These are phyloP conservation scores for Neofusicoccum kwambonambiense DNA, from an alignment of 2,329 filamentous ascomycete genomes.

Conservation along the genomic window DNA sequence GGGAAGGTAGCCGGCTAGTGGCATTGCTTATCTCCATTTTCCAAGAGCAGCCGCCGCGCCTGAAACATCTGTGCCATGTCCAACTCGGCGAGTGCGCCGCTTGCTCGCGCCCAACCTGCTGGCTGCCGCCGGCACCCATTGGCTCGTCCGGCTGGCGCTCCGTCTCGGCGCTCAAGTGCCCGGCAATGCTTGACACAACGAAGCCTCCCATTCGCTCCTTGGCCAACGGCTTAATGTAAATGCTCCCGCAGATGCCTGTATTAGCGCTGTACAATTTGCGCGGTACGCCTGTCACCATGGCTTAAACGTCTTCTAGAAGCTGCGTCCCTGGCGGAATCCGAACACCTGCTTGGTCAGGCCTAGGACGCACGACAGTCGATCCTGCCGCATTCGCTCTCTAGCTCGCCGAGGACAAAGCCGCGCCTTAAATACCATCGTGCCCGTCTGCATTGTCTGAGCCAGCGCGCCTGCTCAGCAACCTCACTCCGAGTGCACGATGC, in stretches of 20 bases:
- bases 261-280: not conserved
- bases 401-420: not conserved
- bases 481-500: conserved; percentile 18
- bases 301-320: conserved; percentile 5
- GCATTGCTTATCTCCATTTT: not conserved
- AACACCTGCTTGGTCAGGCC: conserved; percentile 15
- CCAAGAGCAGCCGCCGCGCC: not conserved
- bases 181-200: not conserved
- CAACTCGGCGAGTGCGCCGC: not conserved
- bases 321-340: not conserved
- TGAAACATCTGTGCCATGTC: not conserved
- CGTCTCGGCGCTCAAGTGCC: conserved; percentile 23
- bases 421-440: not conserved
- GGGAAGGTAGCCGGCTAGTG: not conserved
- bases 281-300: not conserved
- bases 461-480: not conserved
- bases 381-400: not conserved
- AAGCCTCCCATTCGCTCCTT: conserved; percentile 13
- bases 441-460: not conserved
- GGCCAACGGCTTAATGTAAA: not conserved
- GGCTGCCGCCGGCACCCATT: conserved; percentile 20
- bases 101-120: not conserved
- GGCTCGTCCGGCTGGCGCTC: conserved; percentile 20
- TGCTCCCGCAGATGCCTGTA: no score
- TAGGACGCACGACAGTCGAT: not conserved